Evolutionary conservation across 768 basidiomycete genomes (phyloP), one percentile per base, ranked within the genome.

Genomic region (Mrakia gelida): DNA sequence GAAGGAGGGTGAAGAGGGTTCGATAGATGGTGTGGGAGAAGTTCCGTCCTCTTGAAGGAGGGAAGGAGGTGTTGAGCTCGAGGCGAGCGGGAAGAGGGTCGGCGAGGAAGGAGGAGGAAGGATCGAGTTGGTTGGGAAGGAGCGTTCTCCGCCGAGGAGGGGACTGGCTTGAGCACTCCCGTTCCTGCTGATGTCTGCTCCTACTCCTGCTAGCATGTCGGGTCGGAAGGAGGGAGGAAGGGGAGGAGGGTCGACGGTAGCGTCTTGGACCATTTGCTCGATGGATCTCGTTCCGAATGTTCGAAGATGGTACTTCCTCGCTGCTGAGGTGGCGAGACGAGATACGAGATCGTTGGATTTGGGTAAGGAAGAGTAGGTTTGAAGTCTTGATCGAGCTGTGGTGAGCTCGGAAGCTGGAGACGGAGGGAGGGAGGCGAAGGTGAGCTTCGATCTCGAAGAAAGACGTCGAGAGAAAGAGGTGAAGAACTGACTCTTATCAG

Each of bases 391-490:
- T 11, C 61, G 74, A 34, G 74, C 74, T 2, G 61, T 45, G n/a
- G 74, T 65, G 38, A 75, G 62, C 28, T 75, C 74, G 11, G 74
- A 63, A 7, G 74, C 74, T 75, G 43, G 38, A 38, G 52, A 52
- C 15, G 32, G 30, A 15, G n/a, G 21, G 30, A 62, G 28, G 32
- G 43, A 62, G 62, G 32, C 9, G 59, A 10, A 74, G 34, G 59
- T 43, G 38, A 59, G 73, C 73, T 59, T 23, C n/a, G 68, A 45
- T 28, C 45, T n/a, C 8, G 16, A 71, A 10, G 15, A 18, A 54
- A 49, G 49, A 23, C 70, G 43, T 11, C 8, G 34, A 41, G 43
- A 75, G 52, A 41, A 4, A 38, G 38, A 38, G 9, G 23, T 28
- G 30, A 30, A 21, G 52, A 4, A 59, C 73, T 49, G n/a, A 75